These are phyloP conservation scores for Podospora didyma DNA, from an alignment of 495 filamentous ascomycete genomes.

Conservation along the genomic window DNA sequence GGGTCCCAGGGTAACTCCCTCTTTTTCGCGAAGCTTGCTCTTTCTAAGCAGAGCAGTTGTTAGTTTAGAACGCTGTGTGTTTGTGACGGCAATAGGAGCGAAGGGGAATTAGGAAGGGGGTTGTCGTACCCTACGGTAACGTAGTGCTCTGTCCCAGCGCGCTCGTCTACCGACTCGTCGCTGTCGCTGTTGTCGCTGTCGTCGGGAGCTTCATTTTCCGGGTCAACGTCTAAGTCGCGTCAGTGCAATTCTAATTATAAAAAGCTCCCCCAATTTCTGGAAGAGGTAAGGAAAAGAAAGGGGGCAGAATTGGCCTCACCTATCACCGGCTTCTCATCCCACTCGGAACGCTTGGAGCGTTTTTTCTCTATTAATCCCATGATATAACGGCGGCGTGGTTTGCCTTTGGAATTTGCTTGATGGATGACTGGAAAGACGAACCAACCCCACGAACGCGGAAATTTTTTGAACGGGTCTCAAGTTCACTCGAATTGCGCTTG, in stretches of 20 bases:
- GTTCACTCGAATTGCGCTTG: neutral
- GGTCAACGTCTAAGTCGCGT: slow-evolving; percentile 72
- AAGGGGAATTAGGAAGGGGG: neutral
- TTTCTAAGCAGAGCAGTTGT: slow-evolving; percentile 52
- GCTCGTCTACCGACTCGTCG: slow-evolving; percentile 49
- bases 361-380: slow-evolving; percentile 33
- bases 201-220: slow-evolving; percentile 64
- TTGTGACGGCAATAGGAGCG: slow-evolving; percentile 6
- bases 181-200: slow-evolving; percentile 50
- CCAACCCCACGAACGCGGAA: slow-evolving; percentile 18
- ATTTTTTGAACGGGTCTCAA: slow-evolving; percentile 23
- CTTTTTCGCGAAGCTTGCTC: slow-evolving; percentile 76
- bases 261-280: too few species aligned
- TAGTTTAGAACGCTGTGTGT: neutral
- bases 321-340: slow-evolving; percentile 35
- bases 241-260: neutral
- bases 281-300: too few species aligned
- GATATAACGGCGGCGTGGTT: neutral
- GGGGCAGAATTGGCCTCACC: slow-evolving; percentile 19
- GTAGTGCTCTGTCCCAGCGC: slow-evolving; percentile 76
- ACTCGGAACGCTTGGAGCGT: slow-evolving; percentile 34
- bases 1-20: slow-evolving; percentile 62
- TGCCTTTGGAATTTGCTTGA: neutral
- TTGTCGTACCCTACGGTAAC: slow-evolving; percentile 63
- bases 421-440: neutral